Conservation (phyloP, 192 early-diverging fungal species). For the Physocladia obscura region DNA sequence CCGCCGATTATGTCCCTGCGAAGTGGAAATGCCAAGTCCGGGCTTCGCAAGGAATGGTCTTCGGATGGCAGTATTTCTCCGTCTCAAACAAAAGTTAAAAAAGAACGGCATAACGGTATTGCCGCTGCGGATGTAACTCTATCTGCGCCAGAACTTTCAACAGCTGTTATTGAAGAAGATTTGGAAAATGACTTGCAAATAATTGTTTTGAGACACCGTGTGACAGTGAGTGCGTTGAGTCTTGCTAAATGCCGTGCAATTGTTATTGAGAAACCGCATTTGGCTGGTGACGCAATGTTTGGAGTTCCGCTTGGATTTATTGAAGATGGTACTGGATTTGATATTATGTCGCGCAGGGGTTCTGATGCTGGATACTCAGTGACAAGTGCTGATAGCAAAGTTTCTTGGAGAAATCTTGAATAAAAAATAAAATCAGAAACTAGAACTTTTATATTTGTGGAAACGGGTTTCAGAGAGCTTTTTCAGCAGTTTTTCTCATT, state of each 20-base stretch:
- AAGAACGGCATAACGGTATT: background rate
- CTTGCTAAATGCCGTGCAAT: conserved; percentile 11
- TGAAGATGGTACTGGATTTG: background rate
- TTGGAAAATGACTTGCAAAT: background rate
- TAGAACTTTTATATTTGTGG: no score
- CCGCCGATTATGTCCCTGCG: background rate
- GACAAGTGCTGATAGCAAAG: background rate
- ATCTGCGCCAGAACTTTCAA: background rate
- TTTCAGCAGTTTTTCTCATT: no score
- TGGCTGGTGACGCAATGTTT: conserved; percentile 10
- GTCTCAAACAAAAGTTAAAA: background rate
- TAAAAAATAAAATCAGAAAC: background rate
- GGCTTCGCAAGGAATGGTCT: background rate
- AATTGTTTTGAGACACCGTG: conserved; percentile 4
- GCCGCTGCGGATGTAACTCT: background rate
- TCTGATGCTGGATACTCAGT: background rate
- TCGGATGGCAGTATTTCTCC: background rate
- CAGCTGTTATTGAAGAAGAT: background rate
- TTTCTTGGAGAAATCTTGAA: background rate
- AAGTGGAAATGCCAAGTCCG: background rate
- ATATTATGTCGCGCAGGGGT: background rate
- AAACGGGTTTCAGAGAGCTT: no score
- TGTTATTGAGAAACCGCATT: background rate
- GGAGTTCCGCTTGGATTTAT: conserved; percentile 20
- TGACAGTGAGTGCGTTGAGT: conserved; percentile 4